Percentiles rank a stretch among this genome's conserved stretches.
phyloP scores from a whole-genome alignment of 768 basidiomycete species.

The Fomitopsis serialis region DNA sequence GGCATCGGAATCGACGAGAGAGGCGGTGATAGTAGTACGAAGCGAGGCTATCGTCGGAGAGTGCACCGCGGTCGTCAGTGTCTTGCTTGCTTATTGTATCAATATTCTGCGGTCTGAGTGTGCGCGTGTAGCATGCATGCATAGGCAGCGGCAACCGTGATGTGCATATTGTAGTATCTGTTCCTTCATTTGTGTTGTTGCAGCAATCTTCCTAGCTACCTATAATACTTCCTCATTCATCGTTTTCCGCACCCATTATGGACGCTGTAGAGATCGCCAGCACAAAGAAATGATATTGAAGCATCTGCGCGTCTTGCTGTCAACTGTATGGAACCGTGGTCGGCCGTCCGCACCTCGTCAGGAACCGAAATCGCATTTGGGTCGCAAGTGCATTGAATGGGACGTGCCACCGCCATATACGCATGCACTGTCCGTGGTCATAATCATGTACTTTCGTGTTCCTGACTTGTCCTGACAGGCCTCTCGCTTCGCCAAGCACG shows the following conservation, averaged over 20 bases:
- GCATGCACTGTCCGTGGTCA: too few species aligned
- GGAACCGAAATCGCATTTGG: too few species aligned
- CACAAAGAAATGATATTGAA: not conserved
- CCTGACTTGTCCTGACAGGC: too few species aligned
- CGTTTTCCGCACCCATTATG: not conserved
- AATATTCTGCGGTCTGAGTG: slow-evolving; percentile 12
- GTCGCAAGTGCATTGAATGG: too few species aligned
- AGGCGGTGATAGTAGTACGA: slow-evolving; percentile 13
- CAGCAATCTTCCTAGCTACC: slow-evolving; percentile 4
- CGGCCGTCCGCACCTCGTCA: too few species aligned
- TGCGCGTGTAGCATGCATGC: slow-evolving; percentile 7
- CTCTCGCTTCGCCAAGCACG: too few species aligned
- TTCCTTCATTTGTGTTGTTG: slow-evolving; percentile 14
- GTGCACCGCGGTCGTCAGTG: not conserved
- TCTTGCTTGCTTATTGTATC: slow-evolving; percentile 12
- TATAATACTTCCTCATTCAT: slow-evolving; percentile 4
- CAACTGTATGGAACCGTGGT: not conserved
- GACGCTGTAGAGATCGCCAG: not conserved
- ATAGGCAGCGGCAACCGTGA: slow-evolving; percentile 5
- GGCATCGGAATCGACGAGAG: slow-evolving; percentile 47
- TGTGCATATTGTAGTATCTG: slow-evolving; percentile 14
- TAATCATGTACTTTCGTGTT: too few species aligned
- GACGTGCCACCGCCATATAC: too few species aligned
- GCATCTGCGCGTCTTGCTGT: not conserved
- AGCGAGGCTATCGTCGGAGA: not conserved